Evolutionary conservation across 2,329 filamentous ascomycete species (phyloP).

Genomic region (Chrysosphaeria jannelii): DNA sequence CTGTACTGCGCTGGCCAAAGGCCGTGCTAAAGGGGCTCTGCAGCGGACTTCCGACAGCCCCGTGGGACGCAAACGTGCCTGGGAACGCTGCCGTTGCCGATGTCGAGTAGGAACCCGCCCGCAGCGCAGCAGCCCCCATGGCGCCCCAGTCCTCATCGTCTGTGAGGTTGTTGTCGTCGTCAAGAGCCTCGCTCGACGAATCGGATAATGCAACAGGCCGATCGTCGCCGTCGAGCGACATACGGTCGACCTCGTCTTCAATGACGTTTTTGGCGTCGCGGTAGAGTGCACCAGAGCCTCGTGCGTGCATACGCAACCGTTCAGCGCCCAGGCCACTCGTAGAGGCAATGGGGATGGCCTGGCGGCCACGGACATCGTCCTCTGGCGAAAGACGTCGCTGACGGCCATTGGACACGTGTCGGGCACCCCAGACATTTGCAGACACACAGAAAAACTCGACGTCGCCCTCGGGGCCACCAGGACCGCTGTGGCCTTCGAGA

Average conservation of each 20-base stretch:
- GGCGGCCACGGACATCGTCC: no score
- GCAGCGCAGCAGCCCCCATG: slow-evolving; percentile 60
- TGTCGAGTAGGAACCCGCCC: slow-evolving; percentile 35
- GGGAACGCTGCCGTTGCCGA: no score
- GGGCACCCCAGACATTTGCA: slow-evolving; percentile 89
- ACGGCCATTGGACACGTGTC: slow-evolving; percentile 17
- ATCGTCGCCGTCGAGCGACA: slow-evolving; percentile 66
- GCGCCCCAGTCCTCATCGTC: slow-evolving; percentile 92
- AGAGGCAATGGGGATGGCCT: no score
- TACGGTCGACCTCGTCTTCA: slow-evolving; percentile 75
- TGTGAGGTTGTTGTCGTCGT: slow-evolving; percentile 36
- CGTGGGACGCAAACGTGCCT: no score
- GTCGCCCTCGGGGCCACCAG: slow-evolving; percentile 30
- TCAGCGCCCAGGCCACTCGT: slow-evolving; percentile 10
- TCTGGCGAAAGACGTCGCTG: no score
- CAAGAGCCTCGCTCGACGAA: slow-evolving; percentile 46
- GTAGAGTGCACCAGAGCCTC: slow-evolving; percentile 45
- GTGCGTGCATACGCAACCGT: slow-evolving; percentile 17
- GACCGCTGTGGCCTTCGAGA: slow-evolving; percentile 39
- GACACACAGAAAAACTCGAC: slow-evolving; percentile 85
- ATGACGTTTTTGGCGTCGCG: slow-evolving; percentile 30
- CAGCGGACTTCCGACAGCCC: no score
- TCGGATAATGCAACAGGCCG: slow-evolving; percentile 32
- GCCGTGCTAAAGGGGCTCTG: no score
- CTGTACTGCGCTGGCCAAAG: no score